Evolutionary conservation across 495 filamentous ascomycete species (phyloP), one percentile per base, ranked within the genome.

Genomic region (Penicillium egyptiacum): DNA sequence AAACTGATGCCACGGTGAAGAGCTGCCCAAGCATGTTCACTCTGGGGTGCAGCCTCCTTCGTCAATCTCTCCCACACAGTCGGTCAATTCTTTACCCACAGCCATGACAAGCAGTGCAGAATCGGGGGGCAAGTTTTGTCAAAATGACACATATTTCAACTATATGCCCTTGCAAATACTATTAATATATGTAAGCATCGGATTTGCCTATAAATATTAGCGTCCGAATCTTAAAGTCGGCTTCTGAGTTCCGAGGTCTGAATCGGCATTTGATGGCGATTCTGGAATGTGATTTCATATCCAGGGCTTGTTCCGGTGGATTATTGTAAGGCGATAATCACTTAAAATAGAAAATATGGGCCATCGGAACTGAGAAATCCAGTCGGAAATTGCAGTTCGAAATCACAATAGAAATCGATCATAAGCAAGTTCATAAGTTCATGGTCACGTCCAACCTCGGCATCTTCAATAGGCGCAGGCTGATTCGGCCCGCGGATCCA

Each of bases 401-500:
- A 39, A 39, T 39, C 35, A 39, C 35, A 39, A 10, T 9, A 26
- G 25, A 26, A 5, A 4, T 5, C 28, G 30, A 33, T 33, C 30
- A 33, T 33, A 14, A 33, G 30, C 10, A 31, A 31, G 30, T 31
- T 4, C 1, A 31, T n/a, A n/a, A n/a, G n/a, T n/a, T n/a, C 10
- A 1, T 12, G 35, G n/a, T n/a, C n/a, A 39, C 8, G 7, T 39
- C 35, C 35, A 58, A 73, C 70, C 70, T 73, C 71, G 71, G 71
- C 70, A 63, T 70, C 59, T 67, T 43, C 53, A 65, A 57, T 60
- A 50, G 53, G 50, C 61, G 55, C 55, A 53, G 52, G 52, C 41
- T 68, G 63, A 66, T 64, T 72, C 63, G 59, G 55, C 55, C 65
- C 65, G 70, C 59, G 68, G 71, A 67, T 72, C 72, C 72, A 75